Evolutionary conservation across 2,329 filamentous ascomycete genomes (phyloP), one percentile per base, ranked within the genome.

Genomic region (Colletotrichum salicis): DNA sequence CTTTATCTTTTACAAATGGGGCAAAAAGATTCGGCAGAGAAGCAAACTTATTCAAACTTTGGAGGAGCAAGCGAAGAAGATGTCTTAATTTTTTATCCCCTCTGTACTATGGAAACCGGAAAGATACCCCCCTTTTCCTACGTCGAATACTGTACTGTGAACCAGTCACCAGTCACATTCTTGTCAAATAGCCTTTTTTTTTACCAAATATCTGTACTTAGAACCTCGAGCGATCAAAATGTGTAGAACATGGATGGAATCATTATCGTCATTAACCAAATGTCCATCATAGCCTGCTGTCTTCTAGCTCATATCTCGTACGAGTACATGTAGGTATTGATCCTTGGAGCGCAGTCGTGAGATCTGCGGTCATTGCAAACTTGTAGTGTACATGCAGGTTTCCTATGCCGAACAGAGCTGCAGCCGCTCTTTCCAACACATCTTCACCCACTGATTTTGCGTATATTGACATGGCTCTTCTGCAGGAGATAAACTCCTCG

Each of bases 1-100:
- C 0, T 84, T 91, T 61, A 81, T 90, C 4, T 92, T 92, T 72
- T 91, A 90, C 59, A 78, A 76, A 66, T 80, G 77, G 76, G 79
- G 79, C 22, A 72, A 64, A 29, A 64, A 31, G 5, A 72, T 72
- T 31, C 65, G 70, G 48, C 70, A 72, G 27, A 72, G 27, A 55
- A 72, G 70, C 59, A 70, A 72, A 31, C 70, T 72, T n/a, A 72
- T 72, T 41, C 70, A 55, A 48, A 72, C 70, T 3, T 41, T 72
- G 45, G 70, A 72, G 66, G 70, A 72, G 55, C 70, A 72, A 55
- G 70, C 70, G 15, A 72, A 64, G 37, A 72, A 72, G 65, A 56
- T 72, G 22, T 55, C 51, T 7, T 69, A 51, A 60, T 57, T 12
- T 55, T 48, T 10, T 55, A 41, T 41, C 37, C 12, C 27, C 31